phyloP scores from a whole-genome alignment of 768 basidiomycete genomes.

The Cytidiella melzeri region DNA sequence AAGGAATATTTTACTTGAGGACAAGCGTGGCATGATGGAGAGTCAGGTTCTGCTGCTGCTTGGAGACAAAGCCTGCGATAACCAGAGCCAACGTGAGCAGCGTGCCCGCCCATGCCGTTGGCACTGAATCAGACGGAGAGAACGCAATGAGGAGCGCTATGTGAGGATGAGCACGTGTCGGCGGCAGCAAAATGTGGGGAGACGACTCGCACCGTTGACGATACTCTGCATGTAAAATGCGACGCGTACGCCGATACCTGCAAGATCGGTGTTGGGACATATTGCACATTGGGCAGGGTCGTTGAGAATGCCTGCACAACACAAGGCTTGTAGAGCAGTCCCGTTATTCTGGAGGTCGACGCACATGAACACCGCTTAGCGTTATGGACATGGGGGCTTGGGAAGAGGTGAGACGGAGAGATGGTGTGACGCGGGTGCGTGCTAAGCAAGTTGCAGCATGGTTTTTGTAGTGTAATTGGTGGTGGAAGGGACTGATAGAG shows the following conservation, averaged over 20 bases:
- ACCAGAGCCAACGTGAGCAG: slow-evolving; percentile 21
- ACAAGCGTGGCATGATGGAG: slow-evolving; percentile 22
- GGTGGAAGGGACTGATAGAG: background rate
- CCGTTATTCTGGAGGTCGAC: background rate
- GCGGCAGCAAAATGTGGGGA: background rate
- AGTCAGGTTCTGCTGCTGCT: slow-evolving; percentile 14
- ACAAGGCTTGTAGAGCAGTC: background rate
- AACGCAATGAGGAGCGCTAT: slow-evolving; percentile 21
- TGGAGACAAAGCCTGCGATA: slow-evolving; percentile 23
- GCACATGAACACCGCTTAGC: background rate
- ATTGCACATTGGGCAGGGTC: slow-evolving; percentile 11
- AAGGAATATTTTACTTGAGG: slow-evolving; percentile 17
- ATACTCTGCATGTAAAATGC: slow-evolving; percentile 24
- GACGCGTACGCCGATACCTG: slow-evolving; percentile 21
- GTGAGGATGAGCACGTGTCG: background rate
- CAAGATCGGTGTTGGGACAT: slow-evolving; percentile 20
- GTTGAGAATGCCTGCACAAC: slow-evolving; percentile 3
- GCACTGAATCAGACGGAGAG: slow-evolving; percentile 20
- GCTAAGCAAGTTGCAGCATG: too few relatives aligned
- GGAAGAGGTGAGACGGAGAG: background rate
- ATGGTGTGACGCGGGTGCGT: too few relatives aligned
- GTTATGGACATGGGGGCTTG: background rate
- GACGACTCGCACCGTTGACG: slow-evolving; percentile 17
- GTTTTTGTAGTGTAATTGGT: background rate
- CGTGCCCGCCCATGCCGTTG: slow-evolving; percentile 23